Conservation (phyloP, 2,329 filamentous ascomycete genomes). For the Pseudogymnoascus sp. region DNA sequence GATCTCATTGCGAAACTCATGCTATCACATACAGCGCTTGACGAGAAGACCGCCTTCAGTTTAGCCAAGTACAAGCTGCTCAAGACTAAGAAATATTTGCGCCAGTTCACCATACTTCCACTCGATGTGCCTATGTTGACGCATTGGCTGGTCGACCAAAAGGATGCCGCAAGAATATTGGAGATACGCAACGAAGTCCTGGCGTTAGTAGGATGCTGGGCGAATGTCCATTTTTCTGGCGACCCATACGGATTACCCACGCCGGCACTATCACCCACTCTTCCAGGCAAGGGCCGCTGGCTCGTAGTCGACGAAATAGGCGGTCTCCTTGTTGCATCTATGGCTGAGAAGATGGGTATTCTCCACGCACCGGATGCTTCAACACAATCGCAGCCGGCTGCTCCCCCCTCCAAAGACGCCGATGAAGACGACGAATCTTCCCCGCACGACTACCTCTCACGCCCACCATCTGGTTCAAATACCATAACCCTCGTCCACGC, state of each 20-base stretch:
- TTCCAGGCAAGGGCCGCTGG: slow-evolving; percentile 48
- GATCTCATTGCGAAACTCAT: slow-evolving; percentile 91
- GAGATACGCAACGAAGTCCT: slow-evolving; percentile 81
- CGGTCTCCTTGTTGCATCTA: slow-evolving; percentile 59
- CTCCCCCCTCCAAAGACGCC: slow-evolving; percentile 2
- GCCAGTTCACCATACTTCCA: slow-evolving; percentile 77
- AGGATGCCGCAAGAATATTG: slow-evolving; percentile 72
- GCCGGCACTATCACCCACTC: not conserved
- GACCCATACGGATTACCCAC: slow-evolving; percentile 22
- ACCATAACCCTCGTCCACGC: slow-evolving; percentile 75
- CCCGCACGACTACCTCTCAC: slow-evolving; percentile 40
- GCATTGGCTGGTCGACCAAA: slow-evolving; percentile 71
- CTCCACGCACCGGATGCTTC: slow-evolving; percentile 36
- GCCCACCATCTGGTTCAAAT: slow-evolving; percentile 63
- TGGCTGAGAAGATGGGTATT: slow-evolving; percentile 65
- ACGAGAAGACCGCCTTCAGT: slow-evolving; percentile 91
- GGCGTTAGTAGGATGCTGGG: slow-evolving; percentile 78
- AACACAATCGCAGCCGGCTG: not conserved
- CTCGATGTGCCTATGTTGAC: slow-evolving; percentile 71
- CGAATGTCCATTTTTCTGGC: slow-evolving; percentile 66
- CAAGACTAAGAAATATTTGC: slow-evolving; percentile 90
- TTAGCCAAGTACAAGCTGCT: slow-evolving; percentile 92
- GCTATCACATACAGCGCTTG: slow-evolving; percentile 78
- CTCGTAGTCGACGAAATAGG: slow-evolving; percentile 65
- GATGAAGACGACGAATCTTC: slow-evolving; percentile 13